Evolutionary conservation across 495 filamentous ascomycete genomes (phyloP), one percentile per base, ranked within the genome.

Genomic region (Aspergillus wentii): DNA sequence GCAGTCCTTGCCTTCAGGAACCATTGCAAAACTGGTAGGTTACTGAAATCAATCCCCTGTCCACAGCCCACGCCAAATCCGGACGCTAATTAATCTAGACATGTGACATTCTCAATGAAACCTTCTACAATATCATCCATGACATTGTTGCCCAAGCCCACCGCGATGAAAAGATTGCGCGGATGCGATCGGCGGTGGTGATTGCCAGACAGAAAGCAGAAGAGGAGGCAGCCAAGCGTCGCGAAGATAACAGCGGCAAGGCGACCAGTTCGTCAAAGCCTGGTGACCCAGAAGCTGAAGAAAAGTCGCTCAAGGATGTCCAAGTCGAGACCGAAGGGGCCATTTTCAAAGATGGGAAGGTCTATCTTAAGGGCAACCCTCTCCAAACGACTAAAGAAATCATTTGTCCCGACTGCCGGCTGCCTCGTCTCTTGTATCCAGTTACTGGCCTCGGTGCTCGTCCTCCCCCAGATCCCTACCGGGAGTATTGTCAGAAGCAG

Each of bases 361-460:
- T 87, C 3, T 66, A 69, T 22, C 67, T 91, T 30, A 86, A 83
- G 49, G 84, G 83, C 14, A 89, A 89, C 47, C 85, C 86, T 1
- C 61, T 91, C 21, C 72, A 77, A 33, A 87, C 82, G 8, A 81
- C 78, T 17, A 76, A 78, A 40, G 83, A 89, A 48, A 81, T 86
- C 35, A 56, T 69, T 16, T 86, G 82, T 40, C 74, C 78, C 6
- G 75, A 76, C 41, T 86, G 82, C 40, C 74, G 77, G 40, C 69
- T 83, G 15, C 81, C 80, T 14, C 72, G 75, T 23, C 68, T 85
- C 20, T 52, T 83, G 28, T 72, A 83, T 46, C 80, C 81, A 3
- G 74, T 74, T 15, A 72, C 78, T 18, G 81, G 81, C 19, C 70
- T 72, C 37, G 76, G 76, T 16, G 71, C 76, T 15, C 65, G 67